Evolutionary conservation across 805 yeast species (phyloP).

Genomic region (Nakazawaea ambrosiae): DNA sequence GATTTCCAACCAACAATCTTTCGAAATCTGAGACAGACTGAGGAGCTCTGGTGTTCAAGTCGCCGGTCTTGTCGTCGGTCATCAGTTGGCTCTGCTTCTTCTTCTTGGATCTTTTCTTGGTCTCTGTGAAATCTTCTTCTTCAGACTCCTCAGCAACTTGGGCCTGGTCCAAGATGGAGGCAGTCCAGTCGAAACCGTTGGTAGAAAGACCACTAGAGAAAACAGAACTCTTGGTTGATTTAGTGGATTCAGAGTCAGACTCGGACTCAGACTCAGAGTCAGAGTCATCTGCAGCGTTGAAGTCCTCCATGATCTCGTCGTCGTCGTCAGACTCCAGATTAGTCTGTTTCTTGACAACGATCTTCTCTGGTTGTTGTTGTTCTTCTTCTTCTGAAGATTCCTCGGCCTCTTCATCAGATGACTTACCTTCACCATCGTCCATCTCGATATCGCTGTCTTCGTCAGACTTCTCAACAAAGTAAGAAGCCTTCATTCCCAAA

Average conservation of each 20-base stretch:
- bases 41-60: constrained; percentile 77
- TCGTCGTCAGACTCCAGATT: constrained; percentile 22
- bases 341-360: no score
- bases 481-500: constrained; percentile 92
- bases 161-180: constrained; percentile 78
- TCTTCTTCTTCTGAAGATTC: constrained; percentile 20
- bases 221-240: constrained; percentile 24
- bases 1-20: constrained; percentile 83
- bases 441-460: constrained; percentile 15
- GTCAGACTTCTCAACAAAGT: constrained; percentile 36
- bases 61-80: constrained; percentile 79
- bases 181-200: constrained; percentile 94
- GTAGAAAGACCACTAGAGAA: constrained; percentile 59
- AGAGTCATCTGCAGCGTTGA: constrained; percentile 15
- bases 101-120: constrained; percentile 32
- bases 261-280: constrained; percentile 17
- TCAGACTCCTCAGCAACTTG: constrained; percentile 47
- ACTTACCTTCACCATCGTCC: constrained; percentile 21
- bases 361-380: not conserved
- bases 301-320: constrained; percentile 29
- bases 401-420: constrained; percentile 23
- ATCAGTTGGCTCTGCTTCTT: constrained; percentile 32
- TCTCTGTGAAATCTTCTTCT: constrained; percentile 35
- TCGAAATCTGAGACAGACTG: constrained; percentile 91
- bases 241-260: constrained; percentile 23